phyloP scores from a whole-genome alignment of 495 filamentous ascomycete species.

The Neurospora terricola region DNA sequence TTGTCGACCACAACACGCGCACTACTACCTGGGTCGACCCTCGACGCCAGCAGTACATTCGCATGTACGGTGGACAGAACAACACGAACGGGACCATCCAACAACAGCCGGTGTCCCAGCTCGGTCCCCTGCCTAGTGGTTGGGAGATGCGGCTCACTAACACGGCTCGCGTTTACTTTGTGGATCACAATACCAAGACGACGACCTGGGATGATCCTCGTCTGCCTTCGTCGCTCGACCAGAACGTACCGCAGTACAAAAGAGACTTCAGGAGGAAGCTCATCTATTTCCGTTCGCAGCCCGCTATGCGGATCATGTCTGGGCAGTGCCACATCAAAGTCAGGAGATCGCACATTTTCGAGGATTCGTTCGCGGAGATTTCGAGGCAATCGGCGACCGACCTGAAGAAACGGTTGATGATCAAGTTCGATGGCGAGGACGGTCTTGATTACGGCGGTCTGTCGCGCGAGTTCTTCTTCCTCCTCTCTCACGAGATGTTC shows the following conservation, averaged over 20 bases:
- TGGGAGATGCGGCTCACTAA: slow-evolving; percentile 99
- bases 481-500: slow-evolving; percentile 99
- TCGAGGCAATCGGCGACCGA: slow-evolving; percentile 95
- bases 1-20: slow-evolving; percentile 98
- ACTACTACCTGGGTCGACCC: slow-evolving; percentile 99
- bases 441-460: slow-evolving; percentile 97
- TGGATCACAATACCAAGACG: slow-evolving; percentile 99
- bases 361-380: slow-evolving; percentile 97
- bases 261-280: slow-evolving; percentile 95
- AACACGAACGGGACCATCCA: slow-evolving; percentile 80
- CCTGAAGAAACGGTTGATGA: slow-evolving; percentile 96
- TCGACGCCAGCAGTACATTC: slow-evolving; percentile 92
- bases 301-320: slow-evolving; percentile 85
- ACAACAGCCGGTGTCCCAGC: slow-evolving; percentile 93
- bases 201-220: slow-evolving; percentile 99
- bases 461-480: slow-evolving; percentile 99
- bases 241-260: slow-evolving; percentile 99
- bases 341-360: slow-evolving; percentile 90
- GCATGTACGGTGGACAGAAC: slow-evolving; percentile 84
- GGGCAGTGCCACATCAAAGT: slow-evolving; percentile 99
- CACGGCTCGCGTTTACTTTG: slow-evolving; percentile 95
- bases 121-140: slow-evolving; percentile 91
- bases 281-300: slow-evolving; percentile 98
- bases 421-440: slow-evolving; percentile 98
- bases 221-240: slow-evolving; percentile 88